Evolutionary conservation across 2,329 filamentous ascomycete species (phyloP), one percentile per base, ranked within the genome.

Genomic region (Bipolaris bicolor): DNA sequence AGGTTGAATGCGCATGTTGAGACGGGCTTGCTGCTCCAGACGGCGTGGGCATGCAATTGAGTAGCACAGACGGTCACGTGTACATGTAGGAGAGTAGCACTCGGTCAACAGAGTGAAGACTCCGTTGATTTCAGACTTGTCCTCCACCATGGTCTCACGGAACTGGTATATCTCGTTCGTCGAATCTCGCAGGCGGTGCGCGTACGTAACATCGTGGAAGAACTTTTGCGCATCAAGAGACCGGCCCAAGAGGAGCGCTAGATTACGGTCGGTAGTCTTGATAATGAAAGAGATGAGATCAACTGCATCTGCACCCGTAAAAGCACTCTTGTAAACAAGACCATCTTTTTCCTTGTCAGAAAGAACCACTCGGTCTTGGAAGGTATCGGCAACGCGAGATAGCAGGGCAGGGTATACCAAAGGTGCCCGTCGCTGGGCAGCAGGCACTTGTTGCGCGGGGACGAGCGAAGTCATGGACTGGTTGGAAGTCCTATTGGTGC

Each of bases 121-220:
- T 65, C 95, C 95, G 73, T 99, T 96, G 60, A 99, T 94, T 57
- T 88, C 86, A 41, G 89, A 89, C 52, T 90, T 86, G 65, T 92
- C 89, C 67, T 98, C 94, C 79, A 93, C 89, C 76, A 98, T 83
- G 2, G 89, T 96, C 79, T 98, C 94, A 66, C 90, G 88, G 78
- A 99, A 99, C 74, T 98, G 94, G 76, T 98, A 99, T 76, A 99
- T 90, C 77, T 99, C 95, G 49, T 89, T 90, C 39, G 89, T 86
- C n/a, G 94, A 96, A 77, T 99, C 95, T 77, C 95, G 90, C 69
- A 99, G 81, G 46, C 95, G 87, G 77, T 99, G 95, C 69, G 97
- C 94, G 77, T 99, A 99, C 0, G 94, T 97, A 49, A 98, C 95
- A 82, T 99, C 95, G 80, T 99, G 95, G 75, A 99, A 99, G 80